Conservation (phyloP, 2,329 filamentous ascomycete species). For the Ambrosiella cleistominuta region DNA sequence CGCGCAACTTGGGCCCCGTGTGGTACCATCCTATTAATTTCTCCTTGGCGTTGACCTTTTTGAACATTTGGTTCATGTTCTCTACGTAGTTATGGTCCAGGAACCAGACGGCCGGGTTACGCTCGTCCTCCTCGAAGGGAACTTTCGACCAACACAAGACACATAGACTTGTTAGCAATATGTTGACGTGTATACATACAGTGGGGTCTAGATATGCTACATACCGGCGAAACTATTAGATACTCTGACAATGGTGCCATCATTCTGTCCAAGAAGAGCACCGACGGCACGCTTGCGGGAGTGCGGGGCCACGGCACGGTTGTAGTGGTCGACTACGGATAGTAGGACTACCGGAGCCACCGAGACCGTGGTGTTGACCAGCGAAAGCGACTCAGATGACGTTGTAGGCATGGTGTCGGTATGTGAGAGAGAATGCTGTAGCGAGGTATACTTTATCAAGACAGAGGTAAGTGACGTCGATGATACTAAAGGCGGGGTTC, state of each 20-base stretch:
- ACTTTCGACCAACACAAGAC: constrained; percentile 33
- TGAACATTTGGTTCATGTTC: constrained; percentile 99
- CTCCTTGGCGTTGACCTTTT: constrained; percentile 97
- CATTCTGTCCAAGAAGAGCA: constrained; percentile 85
- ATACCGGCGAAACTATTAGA: constrained; percentile 97
- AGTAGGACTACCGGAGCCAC: constrained; percentile 95
- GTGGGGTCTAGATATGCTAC: constrained; percentile 1
- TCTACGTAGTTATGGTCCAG: constrained; percentile 99
- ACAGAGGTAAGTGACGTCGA: background rate
- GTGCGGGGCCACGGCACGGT: constrained; percentile 75
- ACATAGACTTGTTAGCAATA: constrained; percentile 10
- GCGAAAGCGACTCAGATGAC: constrained; percentile 86
- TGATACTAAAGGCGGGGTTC: background rate
- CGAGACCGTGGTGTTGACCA: constrained; percentile 87
- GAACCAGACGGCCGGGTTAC: constrained; percentile 97
- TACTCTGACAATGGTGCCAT: constrained; percentile 87
- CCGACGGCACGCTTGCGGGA: constrained; percentile 78
- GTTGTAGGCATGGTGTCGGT: constrained; percentile 65
- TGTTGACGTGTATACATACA: no score
- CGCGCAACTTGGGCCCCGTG: constrained; percentile 88
- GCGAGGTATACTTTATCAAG: background rate
- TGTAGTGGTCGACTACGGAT: constrained; percentile 96
- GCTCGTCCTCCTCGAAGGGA: constrained; percentile 96
- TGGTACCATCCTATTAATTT: constrained; percentile 99
- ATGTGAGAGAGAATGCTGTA: background rate